Conservation (phyloP, 75 land plant genomes). For the Pinus albicaulis region DNA sequence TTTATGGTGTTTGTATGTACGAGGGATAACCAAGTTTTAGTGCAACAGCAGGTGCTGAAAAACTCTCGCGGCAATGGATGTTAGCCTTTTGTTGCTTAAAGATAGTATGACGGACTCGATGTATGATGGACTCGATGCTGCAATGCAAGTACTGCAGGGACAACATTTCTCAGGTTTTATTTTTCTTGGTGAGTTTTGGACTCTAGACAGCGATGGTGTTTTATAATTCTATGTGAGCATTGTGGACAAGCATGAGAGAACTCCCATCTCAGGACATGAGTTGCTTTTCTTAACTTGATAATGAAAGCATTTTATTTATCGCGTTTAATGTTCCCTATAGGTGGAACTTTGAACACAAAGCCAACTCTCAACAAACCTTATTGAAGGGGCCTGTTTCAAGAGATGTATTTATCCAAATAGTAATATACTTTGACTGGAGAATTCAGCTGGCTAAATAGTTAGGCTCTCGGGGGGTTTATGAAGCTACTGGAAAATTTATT, state of each 20-base stretch:
- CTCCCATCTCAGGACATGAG: background rate
- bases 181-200: background rate
- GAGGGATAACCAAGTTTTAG: background rate
- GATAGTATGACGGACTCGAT: background rate
- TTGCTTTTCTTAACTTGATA: background rate
- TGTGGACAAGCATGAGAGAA: background rate
- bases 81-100: background rate
- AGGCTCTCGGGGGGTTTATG: background rate
- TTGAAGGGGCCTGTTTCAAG: background rate
- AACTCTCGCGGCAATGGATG: constrained; percentile 1
- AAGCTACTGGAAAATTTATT: background rate
- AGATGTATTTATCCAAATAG: background rate
- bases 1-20: background rate
- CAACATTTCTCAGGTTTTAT: background rate
- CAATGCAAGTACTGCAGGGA: constrained; percentile 1
- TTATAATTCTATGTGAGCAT: background rate
- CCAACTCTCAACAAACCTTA: background rate
- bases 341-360: background rate
- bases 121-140: background rate
- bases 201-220: background rate
- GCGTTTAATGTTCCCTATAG: background rate
- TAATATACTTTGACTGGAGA: background rate
- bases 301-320: background rate
- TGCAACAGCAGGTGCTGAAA: background rate
- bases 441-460: background rate